A percentile compares a stretch with the other conserved stretches of the same genome.
Conservation (phyloP, 768 basidiomycete species). For the Podaxis sp. region DNA sequence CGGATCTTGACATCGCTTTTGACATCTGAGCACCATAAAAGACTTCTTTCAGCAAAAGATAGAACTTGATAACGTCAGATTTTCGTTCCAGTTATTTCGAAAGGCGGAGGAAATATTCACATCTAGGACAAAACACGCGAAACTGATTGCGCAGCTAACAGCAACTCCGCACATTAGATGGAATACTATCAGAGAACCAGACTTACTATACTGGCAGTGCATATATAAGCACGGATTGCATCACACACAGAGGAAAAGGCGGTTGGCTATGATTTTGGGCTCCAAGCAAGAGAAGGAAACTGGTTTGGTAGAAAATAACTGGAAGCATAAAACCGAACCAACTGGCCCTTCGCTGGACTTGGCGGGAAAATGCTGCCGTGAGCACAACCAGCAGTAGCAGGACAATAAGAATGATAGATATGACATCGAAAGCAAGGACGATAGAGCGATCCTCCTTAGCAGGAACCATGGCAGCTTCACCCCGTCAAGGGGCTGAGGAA, state of each 20-base stretch:
- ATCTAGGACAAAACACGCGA: background rate
- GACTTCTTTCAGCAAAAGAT: background rate
- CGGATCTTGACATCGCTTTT: background rate
- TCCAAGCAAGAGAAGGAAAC: constrained; percentile 24
- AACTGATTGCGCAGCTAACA: background rate
- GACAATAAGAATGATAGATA: background rate
- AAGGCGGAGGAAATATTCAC: background rate
- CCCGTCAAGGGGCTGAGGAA: background rate
- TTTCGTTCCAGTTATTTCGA: background rate
- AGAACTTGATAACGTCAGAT: background rate
- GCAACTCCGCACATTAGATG: background rate
- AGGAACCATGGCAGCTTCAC: background rate
- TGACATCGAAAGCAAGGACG: constrained; percentile 2
- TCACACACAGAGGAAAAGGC: constrained; percentile 23
- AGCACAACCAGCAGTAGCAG: constrained; percentile 1
- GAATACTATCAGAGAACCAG: background rate
- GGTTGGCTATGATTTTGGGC: constrained; percentile 23
- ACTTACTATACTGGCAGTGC: background rate
- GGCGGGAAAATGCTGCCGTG: constrained; percentile 3
- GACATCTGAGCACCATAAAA: background rate
- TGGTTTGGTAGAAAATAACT: constrained; percentile 24
- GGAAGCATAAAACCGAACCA: constrained; percentile 26
- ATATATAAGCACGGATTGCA: constrained; percentile 20
- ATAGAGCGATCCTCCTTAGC: background rate
- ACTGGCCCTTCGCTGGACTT: constrained; percentile 1